Conservation (phyloP, 148 eudicot genomes). For the Vaccinium darrowii region DNA sequence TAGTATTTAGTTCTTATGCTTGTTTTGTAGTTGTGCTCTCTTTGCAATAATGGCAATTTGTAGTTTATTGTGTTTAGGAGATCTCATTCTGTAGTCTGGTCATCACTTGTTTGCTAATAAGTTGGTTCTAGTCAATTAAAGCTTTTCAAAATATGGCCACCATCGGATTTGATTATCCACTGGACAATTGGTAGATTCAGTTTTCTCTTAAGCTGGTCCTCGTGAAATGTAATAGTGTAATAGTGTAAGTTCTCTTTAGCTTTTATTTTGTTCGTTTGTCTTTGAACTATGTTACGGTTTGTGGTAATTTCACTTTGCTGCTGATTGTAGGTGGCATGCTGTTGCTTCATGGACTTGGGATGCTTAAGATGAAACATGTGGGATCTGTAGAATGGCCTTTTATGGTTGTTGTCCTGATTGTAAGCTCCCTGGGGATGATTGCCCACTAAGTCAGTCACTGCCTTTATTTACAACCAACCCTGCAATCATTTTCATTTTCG, state of each 20-base stretch:
- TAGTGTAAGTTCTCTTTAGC: slow-evolving; percentile 37
- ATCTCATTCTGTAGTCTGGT: not conserved
- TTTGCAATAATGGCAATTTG: not conserved
- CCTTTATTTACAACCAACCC: not conserved
- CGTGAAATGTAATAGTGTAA: not conserved
- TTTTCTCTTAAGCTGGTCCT: slow-evolving; percentile 30
- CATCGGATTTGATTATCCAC: not conserved
- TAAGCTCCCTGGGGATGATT: slow-evolving; percentile 95
- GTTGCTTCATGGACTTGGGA: slow-evolving; percentile 99
- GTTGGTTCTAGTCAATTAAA: not conserved
- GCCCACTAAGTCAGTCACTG: slow-evolving; percentile 75
- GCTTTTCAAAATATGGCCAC: not conserved
- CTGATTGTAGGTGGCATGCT: slow-evolving; percentile 74
- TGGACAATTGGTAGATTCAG: not conserved
- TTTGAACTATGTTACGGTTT: slow-evolving; percentile 1
- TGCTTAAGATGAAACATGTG: slow-evolving; percentile 98
- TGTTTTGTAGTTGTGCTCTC: not conserved
- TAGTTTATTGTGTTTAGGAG: not conserved
- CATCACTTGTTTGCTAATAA: not conserved
- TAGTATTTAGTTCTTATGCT: not conserved
- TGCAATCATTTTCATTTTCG: not conserved
- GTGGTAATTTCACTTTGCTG: not conserved
- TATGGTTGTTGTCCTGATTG: slow-evolving; percentile 99
- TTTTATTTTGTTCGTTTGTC: not conserved
- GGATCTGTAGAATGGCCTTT: slow-evolving; percentile 94